phyloP scores from a whole-genome alignment of 345 rosid genomes.

The Moricandia arvensis region DNA sequence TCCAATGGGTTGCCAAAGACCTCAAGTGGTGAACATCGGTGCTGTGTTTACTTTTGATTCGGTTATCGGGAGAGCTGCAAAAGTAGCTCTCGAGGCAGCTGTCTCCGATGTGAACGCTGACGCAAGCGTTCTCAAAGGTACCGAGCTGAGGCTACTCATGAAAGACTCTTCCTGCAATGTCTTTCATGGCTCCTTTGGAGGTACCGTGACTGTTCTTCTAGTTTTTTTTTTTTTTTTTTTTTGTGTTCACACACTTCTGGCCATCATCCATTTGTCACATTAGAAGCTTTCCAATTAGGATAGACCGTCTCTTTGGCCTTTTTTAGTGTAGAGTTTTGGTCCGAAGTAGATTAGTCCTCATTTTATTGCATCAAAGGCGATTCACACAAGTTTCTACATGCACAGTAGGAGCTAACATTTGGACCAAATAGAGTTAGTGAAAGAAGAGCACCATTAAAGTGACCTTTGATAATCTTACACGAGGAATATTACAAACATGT shows the following conservation, averaged over 20 bases:
- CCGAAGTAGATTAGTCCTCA: not conserved
- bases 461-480: not conserved
- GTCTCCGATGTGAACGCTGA: conserved; percentile 58
- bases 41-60: conserved; percentile 71
- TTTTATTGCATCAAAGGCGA: not conserved
- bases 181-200: conserved; percentile 66
- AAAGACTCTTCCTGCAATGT: conserved; percentile 60
- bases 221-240: not conserved
- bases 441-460: not conserved
- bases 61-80: conserved; percentile 76
- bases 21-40: conserved; percentile 61
- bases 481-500: not conserved
- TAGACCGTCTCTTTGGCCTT: not conserved
- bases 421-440: not conserved
- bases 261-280: not conserved
- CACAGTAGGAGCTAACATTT: not conserved
- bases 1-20: conserved; percentile 42
- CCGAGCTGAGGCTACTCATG: conserved; percentile 44
- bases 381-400: not conserved
- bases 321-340: not conserved
- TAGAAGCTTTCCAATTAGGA: not conserved
- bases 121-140: conserved; percentile 51
- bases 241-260: conserved; percentile 11
- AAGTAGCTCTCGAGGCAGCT: conserved; percentile 67
- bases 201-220: conserved; percentile 37